Evolutionary conservation across 768 basidiomycete genomes (phyloP).

Genomic region (Sporobolomyces phaffii): DNA sequence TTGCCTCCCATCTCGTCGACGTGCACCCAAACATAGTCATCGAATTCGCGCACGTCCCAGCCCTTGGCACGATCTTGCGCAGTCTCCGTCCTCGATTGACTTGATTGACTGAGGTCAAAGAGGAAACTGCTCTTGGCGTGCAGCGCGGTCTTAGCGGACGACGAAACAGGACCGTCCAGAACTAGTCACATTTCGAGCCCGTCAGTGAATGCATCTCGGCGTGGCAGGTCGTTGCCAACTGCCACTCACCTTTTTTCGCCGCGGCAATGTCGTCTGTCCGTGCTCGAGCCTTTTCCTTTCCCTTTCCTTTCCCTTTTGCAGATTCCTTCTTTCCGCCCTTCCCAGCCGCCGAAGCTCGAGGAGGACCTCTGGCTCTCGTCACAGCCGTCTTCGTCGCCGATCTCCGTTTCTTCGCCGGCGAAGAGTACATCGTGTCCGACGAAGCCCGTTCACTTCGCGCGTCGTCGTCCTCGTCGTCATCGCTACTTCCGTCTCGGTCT

Average conservation of each 20-base stretch:
- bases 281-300: neutral
- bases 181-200: no score
- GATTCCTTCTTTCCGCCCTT: neutral
- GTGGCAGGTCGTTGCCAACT: no score
- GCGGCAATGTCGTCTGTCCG: neutral
- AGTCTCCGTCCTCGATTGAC: neutral
- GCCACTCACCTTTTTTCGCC: no score
- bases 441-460: neutral
- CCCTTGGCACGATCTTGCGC: neutral
- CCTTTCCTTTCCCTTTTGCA: neutral
- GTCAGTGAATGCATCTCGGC: neutral
- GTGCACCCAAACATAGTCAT: conserved; percentile 13
- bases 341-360: neutral
- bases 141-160: neutral
- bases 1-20: neutral
- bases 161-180: neutral
- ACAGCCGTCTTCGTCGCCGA: neutral
- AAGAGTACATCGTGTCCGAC: no score
- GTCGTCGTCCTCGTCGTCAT: neutral
- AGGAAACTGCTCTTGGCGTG: neutral
- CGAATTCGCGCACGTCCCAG: conserved; percentile 9
- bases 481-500: no score
- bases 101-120: conserved; percentile 6
- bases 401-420: neutral
- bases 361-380: neutral